These are phyloP conservation scores for Stephania yunnanensis DNA, from an alignment of 164 flowering plant genomes.

Conservation along the genomic window DNA sequence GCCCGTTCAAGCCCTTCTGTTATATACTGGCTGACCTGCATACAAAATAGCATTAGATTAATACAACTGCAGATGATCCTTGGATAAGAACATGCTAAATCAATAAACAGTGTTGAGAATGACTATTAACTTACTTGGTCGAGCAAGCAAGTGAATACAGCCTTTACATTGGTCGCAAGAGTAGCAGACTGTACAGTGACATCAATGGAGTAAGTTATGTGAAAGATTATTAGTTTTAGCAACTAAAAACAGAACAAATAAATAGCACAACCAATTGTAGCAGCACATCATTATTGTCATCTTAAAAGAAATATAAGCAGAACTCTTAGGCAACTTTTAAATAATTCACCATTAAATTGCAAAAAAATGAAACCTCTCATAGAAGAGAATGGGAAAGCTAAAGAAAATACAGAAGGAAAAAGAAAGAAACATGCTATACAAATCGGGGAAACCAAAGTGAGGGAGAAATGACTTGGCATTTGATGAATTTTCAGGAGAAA, in stretches of 20 bases:
- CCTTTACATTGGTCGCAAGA: conserved; percentile 78
- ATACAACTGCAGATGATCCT: background rate
- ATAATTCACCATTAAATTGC: background rate
- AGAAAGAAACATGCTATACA: background rate
- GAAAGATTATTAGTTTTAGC: background rate
- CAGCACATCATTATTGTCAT: background rate
- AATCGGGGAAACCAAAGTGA: background rate
- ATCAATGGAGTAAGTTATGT: conserved; percentile 9
- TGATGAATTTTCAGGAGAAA: background rate
- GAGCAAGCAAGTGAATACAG: conserved; percentile 82
- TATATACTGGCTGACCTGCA: conserved; percentile 83
- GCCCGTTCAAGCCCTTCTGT: conserved; percentile 94
- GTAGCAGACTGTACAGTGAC: conserved; percentile 65
- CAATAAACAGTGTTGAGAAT: background rate
- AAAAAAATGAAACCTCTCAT: no score
- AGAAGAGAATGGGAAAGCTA: background rate
- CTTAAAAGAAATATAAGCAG: background rate
- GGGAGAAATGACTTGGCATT: background rate
- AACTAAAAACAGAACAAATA: background rate
- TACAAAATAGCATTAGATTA: conserved; percentile 13
- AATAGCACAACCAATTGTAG: background rate
- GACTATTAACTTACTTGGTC: conserved; percentile 70
- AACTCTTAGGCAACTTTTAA: background rate
- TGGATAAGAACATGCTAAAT: background rate
- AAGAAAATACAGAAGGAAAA: background rate